phyloP scores from a whole-genome alignment of 1,284 basidiomycete genomes.

The Papiliotrema flavescens region DNA sequence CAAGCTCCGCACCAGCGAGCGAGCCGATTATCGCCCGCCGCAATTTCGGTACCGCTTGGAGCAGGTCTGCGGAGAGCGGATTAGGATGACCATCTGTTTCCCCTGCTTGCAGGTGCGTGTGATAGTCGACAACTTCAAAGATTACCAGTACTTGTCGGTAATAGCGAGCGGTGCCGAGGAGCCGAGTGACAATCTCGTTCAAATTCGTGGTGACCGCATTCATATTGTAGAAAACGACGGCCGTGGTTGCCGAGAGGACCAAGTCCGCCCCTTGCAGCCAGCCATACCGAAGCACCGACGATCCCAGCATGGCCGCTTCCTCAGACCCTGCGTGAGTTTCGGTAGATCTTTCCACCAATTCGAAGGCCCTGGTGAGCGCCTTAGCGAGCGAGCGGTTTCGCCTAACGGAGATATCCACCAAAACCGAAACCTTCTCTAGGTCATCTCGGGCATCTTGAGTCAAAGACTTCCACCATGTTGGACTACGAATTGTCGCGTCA shows the following conservation, averaged over 20 bases:
- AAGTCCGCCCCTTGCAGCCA: slow-evolving; percentile 12
- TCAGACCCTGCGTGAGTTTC: too few relatives aligned
- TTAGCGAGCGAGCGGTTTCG: too few relatives aligned
- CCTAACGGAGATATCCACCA: too few relatives aligned
- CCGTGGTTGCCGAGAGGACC: slow-evolving; percentile 11
- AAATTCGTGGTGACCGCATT: not conserved
- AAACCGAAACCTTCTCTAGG: too few relatives aligned
- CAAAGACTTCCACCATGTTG: too few relatives aligned
- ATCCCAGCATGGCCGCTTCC: too few relatives aligned
- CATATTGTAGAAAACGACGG: slow-evolving; percentile 5
- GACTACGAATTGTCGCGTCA: too few relatives aligned
- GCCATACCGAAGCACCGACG: not conserved
- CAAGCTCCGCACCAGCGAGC: not conserved
- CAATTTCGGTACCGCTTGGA: not conserved
- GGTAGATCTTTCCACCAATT: slow-evolving; percentile 1
- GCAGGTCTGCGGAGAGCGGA: not conserved
- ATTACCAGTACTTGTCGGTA: slow-evolving; percentile 12
- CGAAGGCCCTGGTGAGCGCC: too few relatives aligned
- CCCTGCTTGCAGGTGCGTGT: not conserved
- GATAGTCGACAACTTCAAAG: slow-evolving; percentile 9
- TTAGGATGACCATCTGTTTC: not conserved
- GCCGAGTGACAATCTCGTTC: slow-evolving; percentile 2
- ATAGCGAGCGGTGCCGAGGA: slow-evolving; percentile 3
- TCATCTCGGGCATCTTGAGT: too few relatives aligned
- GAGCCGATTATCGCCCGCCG: not conserved